Evolutionary conservation across 768 basidiomycete species (phyloP).

Genomic region (Tulasnella sp.): DNA sequence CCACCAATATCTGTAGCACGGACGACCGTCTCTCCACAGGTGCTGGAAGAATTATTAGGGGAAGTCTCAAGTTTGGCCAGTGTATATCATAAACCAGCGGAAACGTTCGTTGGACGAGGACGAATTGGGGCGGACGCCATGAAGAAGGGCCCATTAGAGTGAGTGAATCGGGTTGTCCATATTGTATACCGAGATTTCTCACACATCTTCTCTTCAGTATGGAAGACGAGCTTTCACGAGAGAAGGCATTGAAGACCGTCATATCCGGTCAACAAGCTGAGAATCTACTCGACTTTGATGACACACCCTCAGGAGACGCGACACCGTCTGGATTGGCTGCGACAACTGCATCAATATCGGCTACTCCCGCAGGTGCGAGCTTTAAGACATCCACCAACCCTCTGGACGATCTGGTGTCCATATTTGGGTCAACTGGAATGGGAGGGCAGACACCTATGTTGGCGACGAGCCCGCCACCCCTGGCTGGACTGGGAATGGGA

Average conservation of each 20-base stretch:
- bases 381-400: slow-evolving; percentile 77
- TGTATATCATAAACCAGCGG: slow-evolving; percentile 93
- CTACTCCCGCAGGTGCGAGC: slow-evolving; percentile 64
- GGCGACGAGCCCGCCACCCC: slow-evolving; percentile 17
- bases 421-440: slow-evolving; percentile 48
- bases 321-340: slow-evolving; percentile 32
- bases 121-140: slow-evolving; percentile 74
- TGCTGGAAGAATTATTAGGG: slow-evolving; percentile 81
- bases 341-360: slow-evolving; percentile 42
- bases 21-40: slow-evolving; percentile 73
- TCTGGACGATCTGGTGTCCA: slow-evolving; percentile 83
- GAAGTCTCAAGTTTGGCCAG: slow-evolving; percentile 85
- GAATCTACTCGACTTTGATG: slow-evolving; percentile 90
- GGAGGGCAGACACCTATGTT: slow-evolving; percentile 17
- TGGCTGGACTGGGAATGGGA: slow-evolving; percentile 19
- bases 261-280: slow-evolving; percentile 86
- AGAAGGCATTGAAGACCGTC: slow-evolving; percentile 85
- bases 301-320: slow-evolving; percentile 41
- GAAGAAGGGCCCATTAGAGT: slow-evolving; percentile 50
- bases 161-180: no score
- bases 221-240: slow-evolving; percentile 58
- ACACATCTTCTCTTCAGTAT: slow-evolving; percentile 23
- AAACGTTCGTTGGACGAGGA: slow-evolving; percentile 90
- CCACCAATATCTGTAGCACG: slow-evolving; percentile 90
- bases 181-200: no score